Base-by-base conservation (phyloP, 2,329 filamentous ascomycete species). In the Arthrobotrys pseudoclavata region DNA sequence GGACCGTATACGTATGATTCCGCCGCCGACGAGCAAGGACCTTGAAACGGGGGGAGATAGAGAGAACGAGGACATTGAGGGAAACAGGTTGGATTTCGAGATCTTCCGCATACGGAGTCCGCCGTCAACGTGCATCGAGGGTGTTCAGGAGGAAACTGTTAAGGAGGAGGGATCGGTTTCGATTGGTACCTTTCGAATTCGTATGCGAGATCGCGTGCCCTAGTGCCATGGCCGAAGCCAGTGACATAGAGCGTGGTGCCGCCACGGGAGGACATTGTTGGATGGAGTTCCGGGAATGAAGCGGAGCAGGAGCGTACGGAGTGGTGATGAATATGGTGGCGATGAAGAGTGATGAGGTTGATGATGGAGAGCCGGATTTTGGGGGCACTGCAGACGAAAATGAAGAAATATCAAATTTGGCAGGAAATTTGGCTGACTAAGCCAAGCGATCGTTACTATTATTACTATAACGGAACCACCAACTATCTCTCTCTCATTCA, bases 191-290 rank as follows among this genome's bases (percentile, higher is more conserved):
- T 82, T 81, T 82, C 81, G 80, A 82, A 82, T 78, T 82, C 81
- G 81, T 82, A 82, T 79, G 81, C 96, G 85, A 99, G 93, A 88
- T 99, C 96, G 90, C 96, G 94, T 85, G 96, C 96, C 88, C 96
- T 94, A 85, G 96, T 99, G 86, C 96, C 96, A 86, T 97, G 95
- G 89, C 95, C 96, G 86, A 99, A 99, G 89, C 96, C 96, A 57
- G 81, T 80, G 69, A 82, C 81, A 69, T 82, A 82, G 67, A 82
- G 81, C 20, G 81, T 82, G 62, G 81, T 81, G 68, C 81, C 81
- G 67, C 81, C 81, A 69, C 80, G 79, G 63, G 80, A 79, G 70
- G 81, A 82, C 81, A 82, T 82, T 66, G 60, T 12, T 31, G 57
- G n/a, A 10, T 31, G 45, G 9, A n/a, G 10, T 55, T 63, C 34